Conservation (phyloP, 306 rosid genomes). For the Pterocarpus macrocarpus region DNA sequence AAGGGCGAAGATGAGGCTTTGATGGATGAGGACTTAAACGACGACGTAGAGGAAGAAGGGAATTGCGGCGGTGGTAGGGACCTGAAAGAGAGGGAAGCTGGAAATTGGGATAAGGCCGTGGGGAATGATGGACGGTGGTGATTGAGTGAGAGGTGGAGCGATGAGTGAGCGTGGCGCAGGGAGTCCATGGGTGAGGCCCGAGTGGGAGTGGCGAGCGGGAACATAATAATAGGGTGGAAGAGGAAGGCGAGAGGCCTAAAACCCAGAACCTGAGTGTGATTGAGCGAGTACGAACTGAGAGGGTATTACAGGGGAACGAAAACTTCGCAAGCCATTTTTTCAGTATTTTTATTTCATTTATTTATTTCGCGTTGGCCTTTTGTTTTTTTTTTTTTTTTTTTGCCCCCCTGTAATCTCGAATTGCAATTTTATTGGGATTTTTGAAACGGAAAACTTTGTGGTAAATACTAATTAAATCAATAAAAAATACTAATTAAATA, state of each 20-base stretch:
- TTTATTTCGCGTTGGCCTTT: background rate
- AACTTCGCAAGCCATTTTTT: slow-evolving; percentile 27
- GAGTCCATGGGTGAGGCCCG: slow-evolving; percentile 61
- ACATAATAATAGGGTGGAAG: background rate
- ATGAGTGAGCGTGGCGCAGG: slow-evolving; percentile 45
- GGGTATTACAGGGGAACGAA: background rate
- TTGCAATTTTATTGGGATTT: too few relatives aligned
- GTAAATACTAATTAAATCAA: too few relatives aligned
- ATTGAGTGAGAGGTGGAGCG: slow-evolving; percentile 52
- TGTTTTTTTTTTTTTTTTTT: too few relatives aligned
- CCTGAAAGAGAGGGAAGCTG: slow-evolving; percentile 54
- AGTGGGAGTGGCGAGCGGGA: background rate
- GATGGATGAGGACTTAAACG: slow-evolving; percentile 50
- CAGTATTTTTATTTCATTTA: background rate
- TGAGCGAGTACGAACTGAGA: background rate
- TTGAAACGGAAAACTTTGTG: too few relatives aligned
- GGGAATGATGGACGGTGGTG: slow-evolving; percentile 58
- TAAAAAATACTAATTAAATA: too few relatives aligned
- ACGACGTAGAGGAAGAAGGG: slow-evolving; percentile 35
- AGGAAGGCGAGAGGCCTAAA: slow-evolving; percentile 3
- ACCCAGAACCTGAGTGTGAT: slow-evolving; percentile 31
- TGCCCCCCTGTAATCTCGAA: background rate
- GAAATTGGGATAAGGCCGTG: slow-evolving; percentile 37
- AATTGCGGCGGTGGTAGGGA: slow-evolving; percentile 39
- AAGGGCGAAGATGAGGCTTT: slow-evolving; percentile 45